These are phyloP conservation scores for Tephrocybe sp. DNA, from an alignment of 768 basidiomycete genomes.

Conservation along the genomic window DNA sequence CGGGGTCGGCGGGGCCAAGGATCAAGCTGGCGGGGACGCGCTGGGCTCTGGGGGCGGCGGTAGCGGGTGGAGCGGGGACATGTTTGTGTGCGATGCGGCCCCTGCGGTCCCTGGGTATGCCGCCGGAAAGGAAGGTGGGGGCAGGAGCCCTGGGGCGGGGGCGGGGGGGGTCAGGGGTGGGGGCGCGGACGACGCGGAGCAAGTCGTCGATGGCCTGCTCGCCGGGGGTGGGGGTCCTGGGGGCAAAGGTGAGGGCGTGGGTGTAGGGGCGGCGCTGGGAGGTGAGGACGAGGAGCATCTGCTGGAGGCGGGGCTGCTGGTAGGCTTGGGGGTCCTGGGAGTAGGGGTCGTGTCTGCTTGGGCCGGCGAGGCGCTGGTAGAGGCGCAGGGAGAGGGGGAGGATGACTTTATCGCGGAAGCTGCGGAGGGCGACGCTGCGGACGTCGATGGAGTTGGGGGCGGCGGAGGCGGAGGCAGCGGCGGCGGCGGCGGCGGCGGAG, in stretches of 20 bases:
- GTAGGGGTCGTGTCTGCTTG: conserved; percentile 55
- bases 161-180: conserved; percentile 56
- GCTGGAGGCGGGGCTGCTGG: conserved; percentile 72
- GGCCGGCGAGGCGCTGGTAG: conserved; percentile 52
- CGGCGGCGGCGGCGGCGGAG: too few species aligned
- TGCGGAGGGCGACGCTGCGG: conserved; percentile 72
- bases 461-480: conserved; percentile 34
- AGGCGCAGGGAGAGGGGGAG: conserved; percentile 62
- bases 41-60: too few species aligned
- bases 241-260: conserved; percentile 59
- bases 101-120: conserved; percentile 73
- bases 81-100: conserved; percentile 69
- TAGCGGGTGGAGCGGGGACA: not conserved
- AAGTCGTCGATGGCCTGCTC: conserved; percentile 72
- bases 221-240: conserved; percentile 55
- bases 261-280: conserved; percentile 66
- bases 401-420: conserved; percentile 80
- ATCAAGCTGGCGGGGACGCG: too few species aligned
- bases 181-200: conserved; percentile 59
- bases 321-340: conserved; percentile 50
- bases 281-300: conserved; percentile 80
- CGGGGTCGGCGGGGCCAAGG: not conserved
- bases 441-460: conserved; percentile 62
- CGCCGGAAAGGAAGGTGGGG: conserved; percentile 60
- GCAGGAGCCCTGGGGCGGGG: conserved; percentile 50